Evolutionary conservation across 78 protist species (phyloP).

Genomic region (slime mould (Dictyostelium discoideum)): dicty_2.7 NC_007091.3:2448501-2449000

Average conservation of each 20-base stretch:
- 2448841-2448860: not conserved
- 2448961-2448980: not conserved
- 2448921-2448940: not conserved
- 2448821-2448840: not conserved
- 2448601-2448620: not conserved
- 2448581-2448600: constrained; percentile 6
- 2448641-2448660: constrained; percentile 33
- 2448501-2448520: not conserved
- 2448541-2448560: constrained; percentile 21
- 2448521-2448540: constrained; percentile 26
- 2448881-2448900: not conserved
- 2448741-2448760: not conserved
- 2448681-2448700: not conserved
- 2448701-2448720: not conserved
- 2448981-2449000: constrained; percentile 19
- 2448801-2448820: not conserved
- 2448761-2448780: not conserved
- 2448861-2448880: not conserved
- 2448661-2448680: constrained; percentile 47
- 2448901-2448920: not conserved
- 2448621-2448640: not conserved
- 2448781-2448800: not conserved
- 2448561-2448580: constrained; percentile 8
- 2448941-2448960: not conserved
- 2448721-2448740: not conserved